phyloP scores from a whole-genome alignment of 2,329 filamentous ascomycete species.

The Penicillium sp. region DNA sequence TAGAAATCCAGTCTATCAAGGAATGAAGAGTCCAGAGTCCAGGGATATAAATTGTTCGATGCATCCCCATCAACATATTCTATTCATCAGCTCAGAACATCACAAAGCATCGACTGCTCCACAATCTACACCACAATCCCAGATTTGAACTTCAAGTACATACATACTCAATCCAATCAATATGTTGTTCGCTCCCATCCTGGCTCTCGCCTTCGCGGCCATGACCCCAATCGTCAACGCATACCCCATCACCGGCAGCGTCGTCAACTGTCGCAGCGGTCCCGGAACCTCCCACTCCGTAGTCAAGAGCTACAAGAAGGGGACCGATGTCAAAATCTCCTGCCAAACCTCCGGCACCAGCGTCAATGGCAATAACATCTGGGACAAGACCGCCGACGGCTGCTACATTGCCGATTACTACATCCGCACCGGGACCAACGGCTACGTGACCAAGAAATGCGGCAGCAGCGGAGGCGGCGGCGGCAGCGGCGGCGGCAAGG shows the following conservation, averaged over 20 bases:
- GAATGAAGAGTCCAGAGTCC: neutral
- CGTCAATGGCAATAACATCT: conserved; percentile 16
- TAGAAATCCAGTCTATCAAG: neutral
- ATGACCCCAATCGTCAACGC: conserved; percentile 7
- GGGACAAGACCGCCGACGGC: conserved; percentile 22
- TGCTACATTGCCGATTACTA: conserved; percentile 24
- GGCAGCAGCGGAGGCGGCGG: neutral
- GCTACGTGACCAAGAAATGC: conserved; percentile 18
- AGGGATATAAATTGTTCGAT: conserved; percentile 1
- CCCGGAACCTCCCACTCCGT: conserved; percentile 18
- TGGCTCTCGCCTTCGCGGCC: conserved; percentile 9
- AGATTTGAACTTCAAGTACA: neutral
- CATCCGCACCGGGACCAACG: conserved; percentile 15
- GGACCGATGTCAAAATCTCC: conserved; percentile 11
- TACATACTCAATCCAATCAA: neutral
- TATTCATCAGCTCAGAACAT: neutral
- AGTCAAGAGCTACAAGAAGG: conserved; percentile 16
- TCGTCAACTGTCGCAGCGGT: conserved; percentile 20
- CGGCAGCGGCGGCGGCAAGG: conserved; percentile 1
- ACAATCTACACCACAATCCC: neutral
- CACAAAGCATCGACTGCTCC: neutral
- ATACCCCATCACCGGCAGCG: conserved; percentile 15
- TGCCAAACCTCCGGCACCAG: conserved; percentile 14
- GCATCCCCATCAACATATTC: neutral
- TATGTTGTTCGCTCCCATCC: conserved; percentile 8